Base-by-base conservation (phyloP, 169 alveolate genomes). In the Plasmodium adleri region DNA sequence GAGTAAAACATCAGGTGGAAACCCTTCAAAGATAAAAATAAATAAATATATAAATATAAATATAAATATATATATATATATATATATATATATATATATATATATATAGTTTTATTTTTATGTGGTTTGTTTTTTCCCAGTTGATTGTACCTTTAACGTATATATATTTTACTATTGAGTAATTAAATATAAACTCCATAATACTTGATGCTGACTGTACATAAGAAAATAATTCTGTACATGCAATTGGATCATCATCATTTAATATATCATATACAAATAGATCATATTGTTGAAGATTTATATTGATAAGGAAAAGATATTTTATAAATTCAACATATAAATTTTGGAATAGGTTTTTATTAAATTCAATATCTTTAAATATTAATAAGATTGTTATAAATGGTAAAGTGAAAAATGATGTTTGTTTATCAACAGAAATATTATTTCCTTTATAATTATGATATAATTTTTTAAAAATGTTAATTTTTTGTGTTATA, bases 221-320 rank as follows among this genome's bases (percentile, higher is more conserved):
- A 26, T 63, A 76, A 7, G 88, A 17, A 63, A 74, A 76, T n/a
- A 64, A 13, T 43, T 76, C 76, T 9, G 88, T 50, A 22, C 76
- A 76, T 15, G 54, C n/a, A 63, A 76, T 47, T 12, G 24, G 28
- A 56, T 80, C 90, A 10, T 80, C 90, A 8, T 80, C 90, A 9
- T 71, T n/a, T 47, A 80, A 54, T 6, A 80, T 54, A 62, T 80
- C 90, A 39, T 66, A 80, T 0, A 80, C 85, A 59, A 54, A 80
- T 39, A 70, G 43, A 32, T 45, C 17, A 12, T 54, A 39, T 26
- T 80, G 85, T 43, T 68, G 45, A 47, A 13, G 67, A 15, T 68
- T 80, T 32, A 80, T 62, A 45, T 80, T 80, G 9, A 80, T 28
- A 20, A 80, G 70, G 49, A 80, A 80, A 67, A 80, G 20, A 80